Evolutionary conservation across 208 protist species (phyloP), one percentile per base, ranked within the genome.

Genomic region (Leishmania lainsoni): DNA sequence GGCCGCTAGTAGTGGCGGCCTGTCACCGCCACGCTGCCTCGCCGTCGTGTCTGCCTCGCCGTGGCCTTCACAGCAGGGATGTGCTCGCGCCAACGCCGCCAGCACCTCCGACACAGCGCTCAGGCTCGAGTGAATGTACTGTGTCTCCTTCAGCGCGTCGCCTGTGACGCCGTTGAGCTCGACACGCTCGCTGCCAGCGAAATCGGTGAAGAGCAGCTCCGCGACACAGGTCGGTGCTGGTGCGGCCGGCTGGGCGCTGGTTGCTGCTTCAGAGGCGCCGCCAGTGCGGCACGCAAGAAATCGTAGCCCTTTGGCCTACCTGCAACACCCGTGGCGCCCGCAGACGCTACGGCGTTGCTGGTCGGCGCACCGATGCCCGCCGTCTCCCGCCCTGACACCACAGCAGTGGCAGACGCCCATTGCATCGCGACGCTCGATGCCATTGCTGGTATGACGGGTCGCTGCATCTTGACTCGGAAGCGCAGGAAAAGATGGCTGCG

Each of bases 141-240:
- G 78, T 39, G 89, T 79, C 75, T 95, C 91, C 35, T 59, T 75
- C 42, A 93, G 68, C 52, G 65, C 32, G 22, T 87, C 74, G 26
- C 89, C 91, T 4, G 66, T 70, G 26, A 74, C 35, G 29, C 74
- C 66, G 66, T 59, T 52, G 17, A 86, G 78, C 42, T 82, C 82
- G 14, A 96, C 81, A 4, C 90, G 83, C 80, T 93, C 92, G 35
- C 86, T 93, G 45, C 92, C 92, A 3, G 94, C 94, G 32, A 96
- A 87, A 75, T 97, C 94, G 22, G 88, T 86, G 56, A 97, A 89
- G 78, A 88, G 80, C 51, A 91, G 61, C 80, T 84, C 73, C 42
- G 82, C 75, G 54, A 79, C 75, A 39, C 79, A 83, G 6, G 81
- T 83, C 56, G 75, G 76, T 22, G 78, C 73, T 22, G 81, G 32